Conservation (phyloP, 257 asterid genomes). For the Ajuga chamaepitys region DNA sequence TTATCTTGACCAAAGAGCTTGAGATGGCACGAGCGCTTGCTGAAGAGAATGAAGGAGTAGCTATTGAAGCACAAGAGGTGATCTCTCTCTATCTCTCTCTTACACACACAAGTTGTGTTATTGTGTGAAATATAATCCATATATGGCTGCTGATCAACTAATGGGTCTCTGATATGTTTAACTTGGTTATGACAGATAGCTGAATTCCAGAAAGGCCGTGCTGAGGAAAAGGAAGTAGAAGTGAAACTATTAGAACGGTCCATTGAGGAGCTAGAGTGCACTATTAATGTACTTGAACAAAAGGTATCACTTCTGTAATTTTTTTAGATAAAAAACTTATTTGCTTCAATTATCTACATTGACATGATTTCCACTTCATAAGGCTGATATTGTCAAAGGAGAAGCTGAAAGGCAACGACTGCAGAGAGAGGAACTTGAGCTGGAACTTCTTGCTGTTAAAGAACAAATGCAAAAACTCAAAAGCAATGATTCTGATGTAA, state of each 20-base stretch:
- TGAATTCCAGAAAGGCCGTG: constrained; percentile 36
- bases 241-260: constrained; percentile 81
- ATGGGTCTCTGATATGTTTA: constrained; percentile 10
- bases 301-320: constrained; percentile 49
- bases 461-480: constrained; percentile 64
- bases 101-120: too few relatives aligned
- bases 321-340: neutral
- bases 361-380: constrained; percentile 22
- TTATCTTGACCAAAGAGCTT: constrained; percentile 44
- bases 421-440: constrained; percentile 94
- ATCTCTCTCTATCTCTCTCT: neutral
- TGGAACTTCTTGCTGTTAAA: constrained; percentile 72
- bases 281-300: constrained; percentile 82
- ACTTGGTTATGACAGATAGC: constrained; percentile 43
- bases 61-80: constrained; percentile 85
- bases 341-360: constrained; percentile 1
- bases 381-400: constrained; percentile 80
- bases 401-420: constrained; percentile 88
- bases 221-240: constrained; percentile 86
- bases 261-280: constrained; percentile 83
- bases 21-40: constrained; percentile 58
- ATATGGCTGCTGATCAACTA: neutral
- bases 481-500: constrained; percentile 53
- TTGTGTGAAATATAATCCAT: too few relatives aligned
- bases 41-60: constrained; percentile 60